Evolutionary conservation across 2,329 filamentous ascomycete genomes (phyloP).

Genomic region (Aspergillus viridinutans): DNA sequence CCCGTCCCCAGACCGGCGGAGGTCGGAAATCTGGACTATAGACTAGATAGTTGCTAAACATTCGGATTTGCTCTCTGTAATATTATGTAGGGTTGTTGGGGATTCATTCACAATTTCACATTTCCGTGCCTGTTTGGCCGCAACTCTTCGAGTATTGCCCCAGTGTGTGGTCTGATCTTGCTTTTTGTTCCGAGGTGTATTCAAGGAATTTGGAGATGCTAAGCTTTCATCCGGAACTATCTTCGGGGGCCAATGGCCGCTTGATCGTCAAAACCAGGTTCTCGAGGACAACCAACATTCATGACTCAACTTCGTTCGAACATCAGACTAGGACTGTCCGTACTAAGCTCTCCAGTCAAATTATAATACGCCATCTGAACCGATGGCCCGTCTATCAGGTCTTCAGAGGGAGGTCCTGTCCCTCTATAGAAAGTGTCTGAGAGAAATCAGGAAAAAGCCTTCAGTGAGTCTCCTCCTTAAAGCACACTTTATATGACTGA

Average conservation of each 20-base stretch:
- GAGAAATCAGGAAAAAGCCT: slow-evolving; percentile 77
- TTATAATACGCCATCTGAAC: slow-evolving; percentile 2
- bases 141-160: not conserved
- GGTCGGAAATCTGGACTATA: slow-evolving; percentile 18
- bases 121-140: not conserved
- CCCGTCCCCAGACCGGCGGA: slow-evolving; percentile 13
- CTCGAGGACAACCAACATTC: not conserved
- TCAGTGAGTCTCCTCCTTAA: slow-evolving; percentile 46
- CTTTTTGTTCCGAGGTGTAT: not conserved
- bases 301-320: not conserved
- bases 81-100: too few relatives aligned
- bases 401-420: slow-evolving; percentile 84
- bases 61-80: not conserved
- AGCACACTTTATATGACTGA: not conserved
- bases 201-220: not conserved
- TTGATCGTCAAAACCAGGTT: not conserved
- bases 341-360: not conserved
- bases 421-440: slow-evolving; percentile 81
- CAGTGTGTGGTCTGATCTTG: not conserved
- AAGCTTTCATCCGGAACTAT: not conserved
- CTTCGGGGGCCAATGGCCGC: not conserved
- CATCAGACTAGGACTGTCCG: not conserved
- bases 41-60: not conserved
- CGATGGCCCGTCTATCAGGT: slow-evolving; percentile 62
- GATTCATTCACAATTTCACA: not conserved